Evolutionary conservation across 192 early-diverging fungal genomes (phyloP), one percentile per base, ranked within the genome.

Genomic region (Backusella parvicylindrica): DNA sequence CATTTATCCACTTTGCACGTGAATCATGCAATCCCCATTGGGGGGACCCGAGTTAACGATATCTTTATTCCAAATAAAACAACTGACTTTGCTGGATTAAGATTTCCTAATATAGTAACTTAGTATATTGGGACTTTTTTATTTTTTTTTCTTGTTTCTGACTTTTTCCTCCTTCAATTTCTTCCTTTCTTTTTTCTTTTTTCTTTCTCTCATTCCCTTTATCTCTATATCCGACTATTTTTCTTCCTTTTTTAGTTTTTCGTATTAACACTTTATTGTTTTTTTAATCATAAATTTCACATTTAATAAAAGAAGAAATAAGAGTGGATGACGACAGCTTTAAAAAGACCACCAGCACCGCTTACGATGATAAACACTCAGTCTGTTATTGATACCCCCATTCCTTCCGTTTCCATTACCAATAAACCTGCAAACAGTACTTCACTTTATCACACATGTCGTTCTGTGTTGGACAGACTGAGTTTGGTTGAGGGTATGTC

Each of bases 361-460:
- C 53, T 28, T 60, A 60, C 53, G 11, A 60, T 60, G 53, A 71
- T 68, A 26, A 69, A 50, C 23, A 64, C 70, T 13, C 70, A 70
- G 38, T 11, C 43, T 31, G 37, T 56, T 30, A 77, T 82, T 30
- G 79, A 80, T 37, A 64, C 74, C 4, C 79, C 78, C 11, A 64
- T 68, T 31, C 79, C 84, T 13, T 81, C 79, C 0, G 38, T 64
- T 18, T 69, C 74, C 15, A 82, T 77, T 40, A 76, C 77, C 13
- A 82, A 84, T 63, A 68, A 82, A 64, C 83, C 82, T 31, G 56
- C 77, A 16, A 70, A 73, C 3, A 70, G 75, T 47, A 67, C 84
- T n/a, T 94, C 93, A 6, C 84, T 94, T 69, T 94, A 92, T 81
- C 91, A 93, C 71, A 87, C 84, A 6, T 92, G 91, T 82, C 80